Evolutionary conservation across 1,139 yeast genomes (phyloP).

Genomic region (Candida sp.): DNA sequence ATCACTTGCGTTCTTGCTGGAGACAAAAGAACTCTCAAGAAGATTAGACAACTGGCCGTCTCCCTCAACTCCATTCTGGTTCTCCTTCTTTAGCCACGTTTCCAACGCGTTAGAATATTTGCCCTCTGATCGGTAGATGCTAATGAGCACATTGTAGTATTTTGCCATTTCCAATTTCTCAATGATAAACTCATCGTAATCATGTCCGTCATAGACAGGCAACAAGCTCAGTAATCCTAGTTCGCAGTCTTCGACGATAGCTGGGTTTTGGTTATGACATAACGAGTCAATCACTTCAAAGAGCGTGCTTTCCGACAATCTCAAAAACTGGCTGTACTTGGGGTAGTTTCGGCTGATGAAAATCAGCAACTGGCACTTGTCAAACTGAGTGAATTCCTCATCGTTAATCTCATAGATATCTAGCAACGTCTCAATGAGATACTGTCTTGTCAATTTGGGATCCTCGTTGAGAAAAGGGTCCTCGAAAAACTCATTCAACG

Average conservation of each 20-base stretch:
- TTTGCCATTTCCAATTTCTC: conserved; percentile 56
- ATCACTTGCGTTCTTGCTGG: conserved; percentile 33
- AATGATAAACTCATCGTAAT: conserved; percentile 48
- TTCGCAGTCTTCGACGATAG: conserved; percentile 64
- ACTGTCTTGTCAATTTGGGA: conserved; percentile 57
- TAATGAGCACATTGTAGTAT: conserved; percentile 61
- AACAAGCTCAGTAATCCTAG: conserved; percentile 72
- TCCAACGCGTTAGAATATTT: conserved; percentile 53
- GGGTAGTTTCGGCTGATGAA: conserved; percentile 80
- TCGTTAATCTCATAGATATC: conserved; percentile 48
- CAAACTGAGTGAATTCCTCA: conserved; percentile 31
- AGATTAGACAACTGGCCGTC: conserved; percentile 25
- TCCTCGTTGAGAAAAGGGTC: conserved; percentile 62
- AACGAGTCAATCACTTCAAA: conserved; percentile 52
- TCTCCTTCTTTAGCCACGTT: conserved; percentile 32
- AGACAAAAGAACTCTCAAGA: conserved; percentile 42
- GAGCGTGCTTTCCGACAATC: conserved; percentile 64
- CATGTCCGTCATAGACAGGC: conserved; percentile 60
- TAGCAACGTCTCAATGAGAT: conserved; percentile 66
- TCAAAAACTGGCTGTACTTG: conserved; percentile 77
- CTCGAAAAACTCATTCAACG: conserved; percentile 80
- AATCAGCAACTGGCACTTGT: conserved; percentile 54
- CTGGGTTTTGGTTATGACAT: conserved; percentile 45
- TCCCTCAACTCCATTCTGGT: too few relatives aligned
- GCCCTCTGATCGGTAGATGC: conserved; percentile 57